Base-by-base conservation (phyloP, 2,329 filamentous ascomycete species). In the Pyrenochaeta sp. region DNA sequence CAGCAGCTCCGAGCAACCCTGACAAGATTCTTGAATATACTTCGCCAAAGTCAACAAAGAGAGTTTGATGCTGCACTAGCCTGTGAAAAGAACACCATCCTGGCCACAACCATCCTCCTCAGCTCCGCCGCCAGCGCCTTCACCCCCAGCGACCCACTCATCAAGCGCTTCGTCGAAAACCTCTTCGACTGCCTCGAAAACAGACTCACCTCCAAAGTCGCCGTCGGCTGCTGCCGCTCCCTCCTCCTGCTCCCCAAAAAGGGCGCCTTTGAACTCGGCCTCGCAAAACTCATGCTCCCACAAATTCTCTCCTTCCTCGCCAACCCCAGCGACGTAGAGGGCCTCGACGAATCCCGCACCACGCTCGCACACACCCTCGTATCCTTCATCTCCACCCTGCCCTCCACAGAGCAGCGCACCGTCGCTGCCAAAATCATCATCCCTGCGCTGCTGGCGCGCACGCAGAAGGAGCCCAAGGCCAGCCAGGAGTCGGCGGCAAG, bases 1-100 rank as follows among this genome's bases (percentile, higher is more conserved):
- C 74, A 81, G 6, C 90, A 96, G 69, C 77, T 96, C 14, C 87
- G 90, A 48, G 90, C 89, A 36, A 94, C 90, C 48, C 77, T 96
- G 7, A 84, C 87, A 20, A 85, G 90, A 4, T 94, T 96, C 76
- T 74, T 96, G 17, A 83, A 87, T 13, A 94, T 95, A 40, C 85
- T 91, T 55, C 78, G 88, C 15, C 79, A 88, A 54, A 87, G 86
- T 0, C 89, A 92, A 71, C 89, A 86, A 66, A 82, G 89, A 27
- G 88, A 92, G 61, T 81, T 79, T 3, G 85, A 92, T 14, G 85
- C 87, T 4, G 90, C 91, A 3, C 78, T 99, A 17, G 78, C 87
- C 1, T 96, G 91, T 68, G 93, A 96, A 63, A 96, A 95, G 77
- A 99, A 97, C 64, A 89, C 88, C 4, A 82, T 99, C 4, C 79